These are phyloP conservation scores for Lecanicillium sp. DNA, from an alignment of 2,329 filamentous ascomycete genomes.

Conservation along the genomic window DNA sequence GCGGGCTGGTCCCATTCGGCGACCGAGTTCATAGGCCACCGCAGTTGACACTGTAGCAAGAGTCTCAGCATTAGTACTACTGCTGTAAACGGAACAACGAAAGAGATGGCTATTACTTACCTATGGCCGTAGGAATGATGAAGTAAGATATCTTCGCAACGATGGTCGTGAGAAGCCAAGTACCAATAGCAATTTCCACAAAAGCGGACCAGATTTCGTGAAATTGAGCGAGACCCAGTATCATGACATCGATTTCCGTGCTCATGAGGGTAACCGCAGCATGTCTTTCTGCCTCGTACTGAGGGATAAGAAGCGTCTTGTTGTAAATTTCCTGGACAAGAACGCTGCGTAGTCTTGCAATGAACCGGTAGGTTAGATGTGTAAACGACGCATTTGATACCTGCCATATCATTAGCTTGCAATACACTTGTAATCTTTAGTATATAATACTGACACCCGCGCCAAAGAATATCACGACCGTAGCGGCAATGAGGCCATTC, in stretches of 20 bases:
- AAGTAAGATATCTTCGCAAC: no score
- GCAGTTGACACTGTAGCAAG: no score
- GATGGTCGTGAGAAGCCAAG: background rate
- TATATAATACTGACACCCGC: background rate
- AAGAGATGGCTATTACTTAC: no score
- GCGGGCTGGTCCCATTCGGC: no score
- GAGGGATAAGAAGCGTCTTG: background rate
- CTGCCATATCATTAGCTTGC: no score
- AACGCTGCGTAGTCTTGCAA: slow-evolving; percentile 1
- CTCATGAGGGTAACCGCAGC: slow-evolving; percentile 1
- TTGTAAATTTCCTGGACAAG: background rate
- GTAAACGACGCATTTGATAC: no score
- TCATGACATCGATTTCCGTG: background rate
- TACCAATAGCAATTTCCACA: background rate
- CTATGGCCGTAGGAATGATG: no score
- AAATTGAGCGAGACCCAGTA: background rate
- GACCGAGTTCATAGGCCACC: no score
- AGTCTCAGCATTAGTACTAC: no score
- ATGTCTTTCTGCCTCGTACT: background rate
- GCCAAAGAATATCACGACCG: background rate
- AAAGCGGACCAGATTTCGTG: background rate
- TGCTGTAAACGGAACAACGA: no score
- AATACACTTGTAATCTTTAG: no score
- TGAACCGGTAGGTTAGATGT: background rate
- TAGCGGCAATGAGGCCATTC: background rate